Evolutionary conservation across 2,329 filamentous ascomycete genomes (phyloP).

Genomic region (Pseudonectria buxi): DNA sequence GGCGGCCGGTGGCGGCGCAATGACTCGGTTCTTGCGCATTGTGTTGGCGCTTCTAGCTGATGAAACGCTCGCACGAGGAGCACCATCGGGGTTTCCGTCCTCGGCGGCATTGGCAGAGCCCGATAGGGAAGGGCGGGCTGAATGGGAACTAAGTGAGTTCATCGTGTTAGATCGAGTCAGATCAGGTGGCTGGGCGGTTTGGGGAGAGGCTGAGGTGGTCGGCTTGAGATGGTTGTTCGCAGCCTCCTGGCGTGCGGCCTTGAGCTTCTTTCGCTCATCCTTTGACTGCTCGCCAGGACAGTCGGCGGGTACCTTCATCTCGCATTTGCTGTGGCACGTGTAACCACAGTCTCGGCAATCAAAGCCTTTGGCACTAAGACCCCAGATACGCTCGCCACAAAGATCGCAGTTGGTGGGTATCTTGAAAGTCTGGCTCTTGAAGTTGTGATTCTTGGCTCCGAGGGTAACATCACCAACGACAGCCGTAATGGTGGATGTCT

Average conservation of each 20-base stretch:
- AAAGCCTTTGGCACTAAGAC: slow-evolving; percentile 90
- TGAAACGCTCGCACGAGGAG: slow-evolving; percentile 21
- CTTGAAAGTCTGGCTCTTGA: slow-evolving; percentile 98
- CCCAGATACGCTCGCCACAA: slow-evolving; percentile 96
- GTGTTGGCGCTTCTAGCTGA: slow-evolving; percentile 23
- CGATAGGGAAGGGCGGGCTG: slow-evolving; percentile 66
- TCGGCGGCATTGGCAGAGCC: slow-evolving; percentile 48
- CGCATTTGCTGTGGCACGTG: slow-evolving; percentile 96
- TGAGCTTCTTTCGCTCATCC: slow-evolving; percentile 92
- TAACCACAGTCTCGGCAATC: slow-evolving; percentile 96
- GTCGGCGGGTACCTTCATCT: slow-evolving; percentile 96
- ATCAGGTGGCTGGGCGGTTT: slow-evolving; percentile 56
- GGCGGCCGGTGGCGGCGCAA: slow-evolving; percentile 78
- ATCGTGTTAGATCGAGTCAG: slow-evolving; percentile 80
- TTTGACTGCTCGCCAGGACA: slow-evolving; percentile 92
- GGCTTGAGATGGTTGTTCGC: slow-evolving; percentile 56
- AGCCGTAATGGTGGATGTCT: slow-evolving; percentile 86
- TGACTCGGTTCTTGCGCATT: slow-evolving; percentile 59
- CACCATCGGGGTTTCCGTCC: slow-evolving; percentile 32
- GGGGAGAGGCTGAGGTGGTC: slow-evolving; percentile 30
- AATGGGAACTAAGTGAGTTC: slow-evolving; percentile 83
- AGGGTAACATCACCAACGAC: slow-evolving; percentile 88
- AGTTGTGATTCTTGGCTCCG: slow-evolving; percentile 91
- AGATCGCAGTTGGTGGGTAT: slow-evolving; percentile 98
- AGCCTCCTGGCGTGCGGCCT: slow-evolving; percentile 73